Evolutionary conservation across 139 green algal genomes (phyloP).

Genomic region (Chlorella vulgaris): DNA sequence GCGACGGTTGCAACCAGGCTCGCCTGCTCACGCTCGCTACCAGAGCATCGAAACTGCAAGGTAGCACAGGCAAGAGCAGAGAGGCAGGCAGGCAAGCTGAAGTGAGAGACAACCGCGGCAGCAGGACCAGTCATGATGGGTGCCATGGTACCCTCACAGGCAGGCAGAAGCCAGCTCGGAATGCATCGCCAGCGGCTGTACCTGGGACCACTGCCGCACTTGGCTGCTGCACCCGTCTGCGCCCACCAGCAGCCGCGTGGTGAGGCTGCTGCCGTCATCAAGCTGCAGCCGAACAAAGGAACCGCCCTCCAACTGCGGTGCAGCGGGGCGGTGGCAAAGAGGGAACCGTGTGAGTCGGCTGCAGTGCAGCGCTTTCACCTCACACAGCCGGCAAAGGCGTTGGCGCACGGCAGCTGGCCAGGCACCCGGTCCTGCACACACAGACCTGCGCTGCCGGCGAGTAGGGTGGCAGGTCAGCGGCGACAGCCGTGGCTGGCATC

Average conservation of each 20-base stretch:
- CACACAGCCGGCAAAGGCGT: too few relatives aligned
- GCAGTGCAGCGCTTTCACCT: too few relatives aligned
- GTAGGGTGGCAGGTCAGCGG: slow-evolving; percentile 3
- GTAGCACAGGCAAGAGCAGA: neutral
- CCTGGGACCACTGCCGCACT: slow-evolving; percentile 56
- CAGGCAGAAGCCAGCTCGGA: neutral
- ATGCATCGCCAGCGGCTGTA: slow-evolving; percentile 43
- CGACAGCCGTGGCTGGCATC: neutral
- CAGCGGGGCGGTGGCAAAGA: too few relatives aligned
- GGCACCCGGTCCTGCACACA: neutral
- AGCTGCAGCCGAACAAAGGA: slow-evolving; percentile 26
- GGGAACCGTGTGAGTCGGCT: too few relatives aligned
- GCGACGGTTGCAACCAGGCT: slow-evolving; percentile 72
- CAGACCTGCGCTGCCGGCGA: neutral
- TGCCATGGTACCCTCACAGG: too few relatives aligned
- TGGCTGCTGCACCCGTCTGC: slow-evolving; percentile 71
- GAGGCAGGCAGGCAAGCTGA: too few relatives aligned
- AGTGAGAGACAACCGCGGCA: too few relatives aligned
- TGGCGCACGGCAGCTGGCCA: too few relatives aligned
- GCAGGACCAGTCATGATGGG: too few relatives aligned
- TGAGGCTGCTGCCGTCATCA: slow-evolving; percentile 13
- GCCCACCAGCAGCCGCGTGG: slow-evolving; percentile 69
- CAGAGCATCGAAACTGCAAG: neutral
- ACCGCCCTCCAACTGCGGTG: neutral
- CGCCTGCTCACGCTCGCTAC: slow-evolving; percentile 64